These are phyloP conservation scores for Podaxis rugospora DNA, from an alignment of 768 basidiomycete genomes.

Conservation along the genomic window DNA sequence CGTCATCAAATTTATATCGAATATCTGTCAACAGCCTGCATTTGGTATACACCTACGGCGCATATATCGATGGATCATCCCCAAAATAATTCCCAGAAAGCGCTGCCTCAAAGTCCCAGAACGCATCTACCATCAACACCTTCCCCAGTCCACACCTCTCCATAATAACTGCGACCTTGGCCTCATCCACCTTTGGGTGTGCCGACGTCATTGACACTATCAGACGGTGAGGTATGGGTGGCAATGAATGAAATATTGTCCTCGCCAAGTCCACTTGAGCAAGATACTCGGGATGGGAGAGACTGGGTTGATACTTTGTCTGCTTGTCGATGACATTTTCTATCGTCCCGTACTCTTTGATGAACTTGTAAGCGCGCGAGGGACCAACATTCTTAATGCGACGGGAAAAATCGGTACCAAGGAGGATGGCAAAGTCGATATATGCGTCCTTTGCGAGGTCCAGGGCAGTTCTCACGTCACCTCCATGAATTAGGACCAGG, in stretches of 20 bases:
- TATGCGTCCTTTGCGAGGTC: conserved; percentile 53
- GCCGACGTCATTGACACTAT: conserved; percentile 22
- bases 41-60: background rate
- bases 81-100: conserved; percentile 63
- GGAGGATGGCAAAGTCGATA: conserved; percentile 81
- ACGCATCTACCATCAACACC: conserved; percentile 24
- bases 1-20: too few species aligned
- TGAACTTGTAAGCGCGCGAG: conserved; percentile 68
- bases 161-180: conserved; percentile 40
- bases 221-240: conserved; percentile 47
- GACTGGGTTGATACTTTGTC: conserved; percentile 46
- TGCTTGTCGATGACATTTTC: conserved; percentile 58
- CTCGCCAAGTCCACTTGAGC: conserved; percentile 61
- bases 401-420: conserved; percentile 89
- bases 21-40: too few species aligned
- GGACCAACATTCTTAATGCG: conserved; percentile 85
- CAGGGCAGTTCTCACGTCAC: conserved; percentile 54
- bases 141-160: conserved; percentile 47
- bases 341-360: conserved; percentile 67
- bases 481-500: conserved; percentile 59
- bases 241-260: conserved; percentile 59
- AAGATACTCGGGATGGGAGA: conserved; percentile 50
- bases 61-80: conserved; percentile 43
- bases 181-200: conserved; percentile 34
- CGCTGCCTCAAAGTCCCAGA: conserved; percentile 41